phyloP scores from a whole-genome alignment of 2,329 filamentous ascomycete genomes.

The Alternaria burnsii region DNA sequence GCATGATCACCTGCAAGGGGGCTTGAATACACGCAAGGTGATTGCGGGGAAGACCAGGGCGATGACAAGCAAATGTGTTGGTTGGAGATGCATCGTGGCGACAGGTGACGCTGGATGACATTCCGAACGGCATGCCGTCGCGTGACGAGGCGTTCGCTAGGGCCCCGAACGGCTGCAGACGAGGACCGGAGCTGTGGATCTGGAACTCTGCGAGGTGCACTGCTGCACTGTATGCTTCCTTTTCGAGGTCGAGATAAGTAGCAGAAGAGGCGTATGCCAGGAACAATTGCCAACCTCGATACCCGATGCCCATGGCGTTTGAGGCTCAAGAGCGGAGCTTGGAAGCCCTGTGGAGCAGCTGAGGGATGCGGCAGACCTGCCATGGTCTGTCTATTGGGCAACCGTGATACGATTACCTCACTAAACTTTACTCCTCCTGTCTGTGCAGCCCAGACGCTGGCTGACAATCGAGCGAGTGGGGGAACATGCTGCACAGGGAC shows the following conservation, averaged over 20 bases:
- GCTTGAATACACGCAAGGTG: constrained; percentile 38
- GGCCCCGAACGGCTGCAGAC: constrained; percentile 20
- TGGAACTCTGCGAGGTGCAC: constrained; percentile 18
- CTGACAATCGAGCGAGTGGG: constrained; percentile 29
- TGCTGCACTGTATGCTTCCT: constrained; percentile 28
- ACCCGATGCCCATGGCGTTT: constrained; percentile 29
- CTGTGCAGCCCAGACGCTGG: constrained; percentile 26
- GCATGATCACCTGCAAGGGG: constrained; percentile 54
- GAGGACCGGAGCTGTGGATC: constrained; percentile 26
- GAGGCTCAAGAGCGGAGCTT: constrained; percentile 31
- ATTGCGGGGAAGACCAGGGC: constrained; percentile 51
- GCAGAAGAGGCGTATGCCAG: constrained; percentile 27
- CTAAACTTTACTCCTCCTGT: constrained; percentile 26
- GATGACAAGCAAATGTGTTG: constrained; percentile 19
- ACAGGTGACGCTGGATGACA: constrained; percentile 36
- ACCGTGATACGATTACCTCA: constrained; percentile 47
- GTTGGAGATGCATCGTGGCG: constrained; percentile 30
- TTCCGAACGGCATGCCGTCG: constrained; percentile 29
- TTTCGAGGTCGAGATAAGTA: constrained; percentile 16
- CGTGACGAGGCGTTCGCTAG: constrained; percentile 31
- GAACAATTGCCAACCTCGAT: constrained; percentile 11
- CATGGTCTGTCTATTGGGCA: constrained; percentile 20
- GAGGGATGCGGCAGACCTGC: constrained; percentile 9
- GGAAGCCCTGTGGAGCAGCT: constrained; percentile 13
- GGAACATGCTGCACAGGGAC: constrained; percentile 23